Evolutionary conservation across 257 asterid genomes (phyloP).

Genomic region (Capsicum pubescens): DNA sequence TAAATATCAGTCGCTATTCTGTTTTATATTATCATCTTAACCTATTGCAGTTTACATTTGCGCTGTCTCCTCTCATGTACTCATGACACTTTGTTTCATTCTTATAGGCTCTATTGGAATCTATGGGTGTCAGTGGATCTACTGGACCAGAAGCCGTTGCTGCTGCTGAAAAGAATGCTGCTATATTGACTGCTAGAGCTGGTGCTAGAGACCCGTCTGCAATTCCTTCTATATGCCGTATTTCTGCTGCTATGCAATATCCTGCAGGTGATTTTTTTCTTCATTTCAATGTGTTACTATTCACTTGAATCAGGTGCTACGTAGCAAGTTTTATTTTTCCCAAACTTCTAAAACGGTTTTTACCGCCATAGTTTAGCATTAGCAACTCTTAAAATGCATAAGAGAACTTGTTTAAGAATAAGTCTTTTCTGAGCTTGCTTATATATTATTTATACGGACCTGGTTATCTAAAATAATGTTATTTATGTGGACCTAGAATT

Average conservation of each 20-base stretch:
- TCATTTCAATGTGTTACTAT: background rate
- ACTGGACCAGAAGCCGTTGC: conserved; percentile 91
- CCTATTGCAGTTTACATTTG: conserved; percentile 18
- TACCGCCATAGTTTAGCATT: background rate
- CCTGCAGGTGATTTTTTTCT: conserved; percentile 72
- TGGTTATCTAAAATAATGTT: background rate
- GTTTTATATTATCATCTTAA: conserved; percentile 17
- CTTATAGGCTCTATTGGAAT: conserved; percentile 84
- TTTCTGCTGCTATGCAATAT: conserved; percentile 93
- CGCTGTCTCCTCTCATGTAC: background rate
- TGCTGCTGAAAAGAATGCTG: conserved; percentile 88
- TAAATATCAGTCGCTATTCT: conserved; percentile 18
- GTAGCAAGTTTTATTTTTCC: background rate
- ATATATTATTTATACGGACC: background rate
- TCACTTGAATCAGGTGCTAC: conserved; percentile 22
- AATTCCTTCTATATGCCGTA: conserved; percentile 95
- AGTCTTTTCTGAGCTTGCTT: background rate
- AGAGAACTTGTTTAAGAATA: background rate
- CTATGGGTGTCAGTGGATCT: conserved; percentile 80
- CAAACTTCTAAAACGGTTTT: background rate
- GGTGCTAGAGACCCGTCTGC: conserved; percentile 99
- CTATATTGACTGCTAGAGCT: conserved; percentile 93
- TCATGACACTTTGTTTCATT: conserved; percentile 23
- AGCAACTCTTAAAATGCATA: background rate
- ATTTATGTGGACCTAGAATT: background rate